Conservation (phyloP, 1,284 basidiomycete species). For the Schizophyllum amplum region DNA sequence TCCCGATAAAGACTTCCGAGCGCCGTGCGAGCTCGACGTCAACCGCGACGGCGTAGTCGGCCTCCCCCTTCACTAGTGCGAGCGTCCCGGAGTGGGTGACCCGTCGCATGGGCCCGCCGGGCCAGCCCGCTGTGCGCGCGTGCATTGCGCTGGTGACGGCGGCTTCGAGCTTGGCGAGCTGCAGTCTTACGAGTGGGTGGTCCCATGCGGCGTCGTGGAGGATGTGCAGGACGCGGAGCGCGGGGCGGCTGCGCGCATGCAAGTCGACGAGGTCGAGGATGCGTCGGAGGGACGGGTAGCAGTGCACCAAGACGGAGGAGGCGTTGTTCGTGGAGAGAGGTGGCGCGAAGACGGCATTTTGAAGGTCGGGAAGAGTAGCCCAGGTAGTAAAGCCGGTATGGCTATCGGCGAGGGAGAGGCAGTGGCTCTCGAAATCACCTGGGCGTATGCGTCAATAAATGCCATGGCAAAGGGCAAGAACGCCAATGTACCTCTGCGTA, state of each 20-base stretch:
- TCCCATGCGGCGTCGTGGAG: conserved; percentile 39
- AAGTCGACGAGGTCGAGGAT: conserved; percentile 29
- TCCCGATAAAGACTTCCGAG: conserved; percentile 35
- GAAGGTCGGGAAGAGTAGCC: conserved; percentile 32
- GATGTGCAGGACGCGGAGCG: conserved; percentile 29
- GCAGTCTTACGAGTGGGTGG: conserved; percentile 32
- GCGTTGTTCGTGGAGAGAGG: conserved; percentile 24
- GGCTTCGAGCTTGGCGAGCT: conserved; percentile 28
- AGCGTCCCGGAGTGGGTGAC: conserved; percentile 31
- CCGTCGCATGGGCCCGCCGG: conserved; percentile 28
- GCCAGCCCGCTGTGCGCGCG: conserved; percentile 26
- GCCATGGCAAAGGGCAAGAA: neutral
- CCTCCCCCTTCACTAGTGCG: conserved; percentile 28
- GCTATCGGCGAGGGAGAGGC: conserved; percentile 22
- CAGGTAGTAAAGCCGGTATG: conserved; percentile 34
- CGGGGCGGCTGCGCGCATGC: conserved; percentile 25
- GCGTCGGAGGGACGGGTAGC: conserved; percentile 31
- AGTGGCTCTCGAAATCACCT: conserved; percentile 36
- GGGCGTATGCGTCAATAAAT: neutral
- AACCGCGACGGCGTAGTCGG: conserved; percentile 33
- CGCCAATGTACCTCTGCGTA: conserved; percentile 29
- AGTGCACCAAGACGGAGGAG: conserved; percentile 31
- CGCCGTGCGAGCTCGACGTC: conserved; percentile 35
- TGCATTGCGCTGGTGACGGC: conserved; percentile 25
- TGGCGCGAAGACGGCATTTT: conserved; percentile 23